Percentiles rank a stretch among this genome's conserved stretches.
Conservation (phyloP, 164 flowering plant species). For the Pachysandra terminalis region DNA sequence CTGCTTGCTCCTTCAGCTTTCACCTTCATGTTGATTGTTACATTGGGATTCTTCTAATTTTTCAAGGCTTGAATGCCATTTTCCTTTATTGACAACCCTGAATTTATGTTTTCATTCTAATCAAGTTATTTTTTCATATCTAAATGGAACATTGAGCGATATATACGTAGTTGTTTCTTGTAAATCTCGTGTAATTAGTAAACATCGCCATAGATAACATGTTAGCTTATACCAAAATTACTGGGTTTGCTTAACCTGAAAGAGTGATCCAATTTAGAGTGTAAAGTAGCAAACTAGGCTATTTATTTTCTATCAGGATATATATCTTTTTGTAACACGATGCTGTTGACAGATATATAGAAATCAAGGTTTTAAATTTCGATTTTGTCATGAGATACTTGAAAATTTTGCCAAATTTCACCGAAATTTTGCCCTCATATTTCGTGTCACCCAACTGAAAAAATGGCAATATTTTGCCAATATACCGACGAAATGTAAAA, state of each 20-base stretch:
- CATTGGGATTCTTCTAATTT: no score
- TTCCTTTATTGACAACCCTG: no score
- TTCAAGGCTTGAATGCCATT: not conserved
- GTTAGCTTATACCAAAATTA: not conserved
- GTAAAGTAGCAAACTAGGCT: not conserved
- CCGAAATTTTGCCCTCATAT: no score
- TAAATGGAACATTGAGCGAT: not conserved
- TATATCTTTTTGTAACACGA: no score
- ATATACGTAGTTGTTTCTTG: no score
- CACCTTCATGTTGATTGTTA: not conserved
- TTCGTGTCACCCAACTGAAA: no score
- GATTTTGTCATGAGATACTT: no score
- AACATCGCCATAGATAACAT: not conserved
- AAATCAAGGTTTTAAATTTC: not conserved
- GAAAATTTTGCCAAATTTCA: no score
- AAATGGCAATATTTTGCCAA: no score
- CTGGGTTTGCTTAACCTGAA: no score
- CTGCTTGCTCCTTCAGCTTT: not conserved
- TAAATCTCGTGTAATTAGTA: not conserved
- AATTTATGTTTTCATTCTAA: not conserved
- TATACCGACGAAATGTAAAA: no score
- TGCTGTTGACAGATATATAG: not conserved
- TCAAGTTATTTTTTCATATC: not conserved
- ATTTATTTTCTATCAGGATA: not conserved
- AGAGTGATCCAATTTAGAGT: no score